Conservation (phyloP, 495 filamentous ascomycete species). For the Aspergillus campestris region DNA sequence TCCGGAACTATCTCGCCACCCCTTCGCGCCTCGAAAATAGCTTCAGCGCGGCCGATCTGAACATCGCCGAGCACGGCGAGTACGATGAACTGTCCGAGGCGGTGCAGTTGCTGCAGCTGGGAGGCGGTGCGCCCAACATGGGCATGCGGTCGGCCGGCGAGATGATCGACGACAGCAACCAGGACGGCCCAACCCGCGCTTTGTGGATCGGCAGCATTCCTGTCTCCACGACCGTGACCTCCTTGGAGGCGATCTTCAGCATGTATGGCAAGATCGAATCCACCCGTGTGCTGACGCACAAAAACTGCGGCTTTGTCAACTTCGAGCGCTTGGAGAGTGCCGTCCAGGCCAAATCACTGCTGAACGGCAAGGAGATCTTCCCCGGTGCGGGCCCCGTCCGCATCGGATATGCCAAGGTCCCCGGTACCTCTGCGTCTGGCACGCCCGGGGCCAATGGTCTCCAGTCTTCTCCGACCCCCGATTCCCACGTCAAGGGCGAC, state of each 20-base stretch:
- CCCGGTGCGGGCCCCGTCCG: conserved; percentile 89
- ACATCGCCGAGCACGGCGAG: conserved; percentile 61
- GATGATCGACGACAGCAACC: conserved; percentile 57
- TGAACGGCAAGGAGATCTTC: conserved; percentile 97
- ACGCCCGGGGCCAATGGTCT: conserved; percentile 77
- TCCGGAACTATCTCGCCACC: conserved; percentile 65
- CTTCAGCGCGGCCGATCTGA: conserved; percentile 72
- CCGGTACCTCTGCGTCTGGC: conserved; percentile 64
- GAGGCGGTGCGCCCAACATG: conserved; percentile 49
- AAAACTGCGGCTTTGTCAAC: conserved; percentile 98
- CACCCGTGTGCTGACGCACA: conserved; percentile 89
- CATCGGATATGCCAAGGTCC: conserved; percentile 96
- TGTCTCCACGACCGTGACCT: conserved; percentile 91
- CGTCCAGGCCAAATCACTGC: conserved; percentile 71
- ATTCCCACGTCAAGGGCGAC: conserved; percentile 48
- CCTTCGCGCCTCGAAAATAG: conserved; percentile 78
- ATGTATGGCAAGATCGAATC: conserved; percentile 85
- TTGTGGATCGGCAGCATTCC: conserved; percentile 97
- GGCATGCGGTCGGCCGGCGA: conserved; percentile 35
- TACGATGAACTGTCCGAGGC: conserved; percentile 66
- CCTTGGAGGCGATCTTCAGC: conserved; percentile 86
- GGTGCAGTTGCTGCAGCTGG: conserved; percentile 69
- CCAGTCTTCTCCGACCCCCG: conserved; percentile 91
- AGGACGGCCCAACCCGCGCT: conserved; percentile 86
- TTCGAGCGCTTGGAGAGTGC: conserved; percentile 87